phyloP scores from a whole-genome alignment of 2,329 filamentous ascomycete genomes.

The Penicillium sp. region DNA sequence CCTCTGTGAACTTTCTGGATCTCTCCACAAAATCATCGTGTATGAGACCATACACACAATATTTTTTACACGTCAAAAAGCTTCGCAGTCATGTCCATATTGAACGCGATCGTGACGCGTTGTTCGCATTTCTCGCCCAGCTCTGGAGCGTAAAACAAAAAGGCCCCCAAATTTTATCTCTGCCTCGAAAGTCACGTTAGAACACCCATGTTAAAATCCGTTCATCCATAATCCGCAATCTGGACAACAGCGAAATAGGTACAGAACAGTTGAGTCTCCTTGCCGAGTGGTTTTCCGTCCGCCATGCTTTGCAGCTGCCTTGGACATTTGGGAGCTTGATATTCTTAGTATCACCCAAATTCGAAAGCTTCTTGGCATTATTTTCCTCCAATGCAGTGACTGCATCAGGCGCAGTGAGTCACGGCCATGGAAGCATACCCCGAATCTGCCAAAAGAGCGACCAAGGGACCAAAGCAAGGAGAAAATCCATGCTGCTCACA shows the following conservation, averaged over 20 bases:
- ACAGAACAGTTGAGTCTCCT: background rate
- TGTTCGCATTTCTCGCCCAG: conserved; percentile 5
- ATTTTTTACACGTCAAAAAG: background rate
- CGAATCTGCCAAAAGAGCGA: conserved; percentile 38
- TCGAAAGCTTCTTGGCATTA: background rate
- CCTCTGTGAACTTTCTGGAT: background rate
- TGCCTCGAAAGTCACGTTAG: background rate
- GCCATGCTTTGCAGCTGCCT: conserved; percentile 6
- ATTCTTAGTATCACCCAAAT: background rate
- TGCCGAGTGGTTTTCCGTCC: conserved; percentile 2
- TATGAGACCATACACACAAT: background rate
- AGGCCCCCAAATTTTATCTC: background rate
- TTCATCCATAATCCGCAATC: background rate
- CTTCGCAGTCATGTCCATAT: background rate
- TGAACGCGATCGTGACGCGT: background rate
- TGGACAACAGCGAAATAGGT: background rate
- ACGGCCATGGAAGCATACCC: conserved; percentile 34
- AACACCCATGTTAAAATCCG: too few relatives aligned
- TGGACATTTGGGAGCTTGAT: conserved; percentile 4
- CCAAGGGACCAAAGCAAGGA: conserved; percentile 46
- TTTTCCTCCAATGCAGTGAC: background rate
- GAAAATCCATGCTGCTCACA: conserved; percentile 51
- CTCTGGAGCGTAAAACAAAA: background rate
- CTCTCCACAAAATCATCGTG: background rate
- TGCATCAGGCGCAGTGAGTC: conserved; percentile 12